phyloP scores from a whole-genome alignment of 495 filamentous ascomycete species.

The Friedmanniomyces simplex region DNA sequence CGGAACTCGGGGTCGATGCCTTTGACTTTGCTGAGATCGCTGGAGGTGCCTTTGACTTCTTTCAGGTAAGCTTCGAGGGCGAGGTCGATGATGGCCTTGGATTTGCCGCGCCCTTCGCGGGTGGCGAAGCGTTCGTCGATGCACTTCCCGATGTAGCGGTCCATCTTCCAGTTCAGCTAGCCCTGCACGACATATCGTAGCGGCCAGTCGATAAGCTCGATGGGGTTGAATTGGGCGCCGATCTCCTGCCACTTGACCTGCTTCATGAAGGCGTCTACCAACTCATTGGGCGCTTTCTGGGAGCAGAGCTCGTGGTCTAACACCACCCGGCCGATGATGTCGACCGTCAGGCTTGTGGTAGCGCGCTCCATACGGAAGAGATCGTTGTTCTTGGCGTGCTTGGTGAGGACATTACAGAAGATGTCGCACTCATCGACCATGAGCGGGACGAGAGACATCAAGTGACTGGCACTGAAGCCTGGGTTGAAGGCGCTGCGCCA shows the following conservation, averaged over 20 bases:
- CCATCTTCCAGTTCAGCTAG: conserved; percentile 29
- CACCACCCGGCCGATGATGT: conserved; percentile 36
- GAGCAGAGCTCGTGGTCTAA: conserved; percentile 30
- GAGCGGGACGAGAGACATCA: conserved; percentile 32
- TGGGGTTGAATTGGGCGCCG: conserved; percentile 18
- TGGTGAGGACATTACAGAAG: conserved; percentile 29
- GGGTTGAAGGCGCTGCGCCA: conserved; percentile 38
- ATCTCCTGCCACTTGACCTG: conserved; percentile 23
- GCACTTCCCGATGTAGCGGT: conserved; percentile 27
- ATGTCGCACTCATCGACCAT: conserved; percentile 35
- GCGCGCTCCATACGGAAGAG: conserved; percentile 30
- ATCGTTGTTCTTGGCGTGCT: conserved; percentile 25
- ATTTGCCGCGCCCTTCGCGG: background rate
- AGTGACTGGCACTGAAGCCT: conserved; percentile 35
- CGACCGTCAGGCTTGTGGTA: conserved; percentile 33
- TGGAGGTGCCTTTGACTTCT: conserved; percentile 8
- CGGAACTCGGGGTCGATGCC: conserved; percentile 23
- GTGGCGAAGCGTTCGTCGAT: conserved; percentile 31
- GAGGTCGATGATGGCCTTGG: conserved; percentile 31
- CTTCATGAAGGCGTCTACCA: conserved; percentile 29
- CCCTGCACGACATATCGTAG: conserved; percentile 17
- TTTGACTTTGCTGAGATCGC: conserved; percentile 1
- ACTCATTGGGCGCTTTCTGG: conserved; percentile 28
- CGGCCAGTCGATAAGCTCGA: conserved; percentile 22
- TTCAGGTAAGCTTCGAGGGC: conserved; percentile 28